Conservation (phyloP, 192 early-diverging fungal species). For the Rhizophagus clarus region DNA sequence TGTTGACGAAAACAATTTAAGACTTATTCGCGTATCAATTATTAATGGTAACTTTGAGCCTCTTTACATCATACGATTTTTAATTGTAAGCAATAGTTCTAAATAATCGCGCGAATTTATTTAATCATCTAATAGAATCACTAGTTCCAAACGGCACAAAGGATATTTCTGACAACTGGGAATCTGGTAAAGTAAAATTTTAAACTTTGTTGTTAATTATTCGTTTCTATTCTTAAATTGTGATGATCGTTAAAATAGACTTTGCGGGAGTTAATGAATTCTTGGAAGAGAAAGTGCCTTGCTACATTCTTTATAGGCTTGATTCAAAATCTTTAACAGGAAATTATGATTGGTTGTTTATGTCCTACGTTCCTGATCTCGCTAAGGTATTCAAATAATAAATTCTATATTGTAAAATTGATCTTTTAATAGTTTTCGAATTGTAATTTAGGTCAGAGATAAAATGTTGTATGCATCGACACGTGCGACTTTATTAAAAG, state of each 20-base stretch:
- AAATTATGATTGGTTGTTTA: slow-evolving; percentile 70
- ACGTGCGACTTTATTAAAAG: slow-evolving; percentile 74
- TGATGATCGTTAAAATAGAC: slow-evolving; percentile 44
- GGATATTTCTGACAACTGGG: slow-evolving; percentile 38
- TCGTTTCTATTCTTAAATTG: neutral
- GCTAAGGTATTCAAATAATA: slow-evolving; percentile 50
- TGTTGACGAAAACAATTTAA: slow-evolving; percentile 35
- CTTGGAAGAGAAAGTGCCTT: slow-evolving; percentile 58
- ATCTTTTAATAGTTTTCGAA: neutral
- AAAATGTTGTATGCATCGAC: slow-evolving; percentile 96
- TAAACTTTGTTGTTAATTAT: neutral
- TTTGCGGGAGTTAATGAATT: slow-evolving; percentile 50
- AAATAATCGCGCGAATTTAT: neutral
- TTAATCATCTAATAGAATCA: slow-evolving; percentile 34
- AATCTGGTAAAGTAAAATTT: slow-evolving; percentile 38
- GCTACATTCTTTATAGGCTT: slow-evolving; percentile 67
- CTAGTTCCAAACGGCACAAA: slow-evolving; percentile 36
- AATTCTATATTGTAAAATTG: neutral
- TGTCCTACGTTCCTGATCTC: slow-evolving; percentile 79
- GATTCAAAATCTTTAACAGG: slow-evolving; percentile 48
- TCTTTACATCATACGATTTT: neutral
- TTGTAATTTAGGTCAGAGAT: slow-evolving; percentile 59
- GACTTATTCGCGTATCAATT: slow-evolving; percentile 53
- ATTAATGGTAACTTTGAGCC: slow-evolving; percentile 43
- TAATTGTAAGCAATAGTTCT: neutral